These are phyloP conservation scores for Fusarium guadeloupense DNA, from an alignment of 2,329 filamentous ascomycete genomes.

Conservation along the genomic window DNA sequence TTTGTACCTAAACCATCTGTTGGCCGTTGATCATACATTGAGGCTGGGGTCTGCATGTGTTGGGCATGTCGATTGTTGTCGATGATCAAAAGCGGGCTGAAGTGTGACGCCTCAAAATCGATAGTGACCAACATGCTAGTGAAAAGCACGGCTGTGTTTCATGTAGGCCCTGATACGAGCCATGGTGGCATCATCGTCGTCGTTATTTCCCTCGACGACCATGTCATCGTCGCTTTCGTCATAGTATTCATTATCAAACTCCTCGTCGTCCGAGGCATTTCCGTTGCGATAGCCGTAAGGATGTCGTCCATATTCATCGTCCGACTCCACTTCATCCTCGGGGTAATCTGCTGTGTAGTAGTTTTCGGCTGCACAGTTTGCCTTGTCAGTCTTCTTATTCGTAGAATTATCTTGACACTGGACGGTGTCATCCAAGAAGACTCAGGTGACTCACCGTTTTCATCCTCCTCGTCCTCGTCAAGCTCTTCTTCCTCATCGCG, in stretches of 20 bases:
- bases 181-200: constrained; percentile 49
- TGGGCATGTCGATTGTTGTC: constrained; percentile 10
- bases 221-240: constrained; percentile 51
- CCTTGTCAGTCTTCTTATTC: constrained; percentile 24
- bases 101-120: constrained; percentile 30
- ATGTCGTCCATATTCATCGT: constrained; percentile 63
- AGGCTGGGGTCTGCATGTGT: constrained; percentile 1
- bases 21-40: background rate
- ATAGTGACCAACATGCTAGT: constrained; percentile 24
- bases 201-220: constrained; percentile 48
- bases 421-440: background rate
- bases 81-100: constrained; percentile 1
- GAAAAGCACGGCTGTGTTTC: constrained; percentile 46
- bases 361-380: constrained; percentile 68
- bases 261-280: constrained; percentile 65
- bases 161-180: constrained; percentile 52
- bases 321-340: constrained; percentile 79
- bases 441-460: constrained; percentile 62
- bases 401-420: background rate
- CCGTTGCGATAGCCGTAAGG: constrained; percentile 63
- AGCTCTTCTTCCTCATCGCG: constrained; percentile 70
- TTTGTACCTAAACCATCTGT: constrained; percentile 2
- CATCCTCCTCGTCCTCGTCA: constrained; percentile 69
- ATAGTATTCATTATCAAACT: constrained; percentile 56
- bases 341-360: constrained; percentile 84